A percentile compares a stretch with the other conserved stretches of the same genome.
Evolutionary conservation across 768 basidiomycete species (phyloP).

Genomic region (Filobasidium floriforme): DNA sequence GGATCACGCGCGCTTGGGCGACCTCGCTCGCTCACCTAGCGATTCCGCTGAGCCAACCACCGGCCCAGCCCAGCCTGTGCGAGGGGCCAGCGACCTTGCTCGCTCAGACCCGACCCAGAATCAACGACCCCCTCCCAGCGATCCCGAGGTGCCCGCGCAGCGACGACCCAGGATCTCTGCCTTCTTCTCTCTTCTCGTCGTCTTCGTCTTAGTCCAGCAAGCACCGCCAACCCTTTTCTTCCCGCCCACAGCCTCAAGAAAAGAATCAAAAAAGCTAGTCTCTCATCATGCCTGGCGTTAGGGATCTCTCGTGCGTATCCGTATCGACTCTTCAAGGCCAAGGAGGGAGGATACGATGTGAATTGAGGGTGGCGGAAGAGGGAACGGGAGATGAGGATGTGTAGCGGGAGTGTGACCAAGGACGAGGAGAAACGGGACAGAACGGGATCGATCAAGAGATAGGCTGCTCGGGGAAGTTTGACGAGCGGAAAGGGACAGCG

Average conservation of each 20-base stretch:
- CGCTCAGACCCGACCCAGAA: background rate
- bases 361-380: background rate
- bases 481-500: too few relatives aligned
- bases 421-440: too few relatives aligned
- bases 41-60: background rate
- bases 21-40: background rate
- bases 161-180: too few relatives aligned
- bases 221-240: background rate
- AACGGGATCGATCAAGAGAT: too few relatives aligned
- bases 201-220: background rate
- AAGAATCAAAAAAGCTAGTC: slow-evolving; percentile 17
- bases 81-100: background rate
- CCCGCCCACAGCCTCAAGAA: slow-evolving; percentile 3
- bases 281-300: slow-evolving; percentile 50
- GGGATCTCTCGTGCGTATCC: slow-evolving; percentile 49
- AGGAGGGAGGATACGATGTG: slow-evolving; percentile 5
- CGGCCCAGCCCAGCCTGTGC: background rate
- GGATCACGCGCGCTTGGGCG: background rate
- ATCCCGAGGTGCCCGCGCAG: too few relatives aligned
- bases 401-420: too few relatives aligned
- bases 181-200: background rate
- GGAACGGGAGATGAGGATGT: slow-evolving; percentile 7
- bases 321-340: background rate
- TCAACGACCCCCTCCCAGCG: background rate
- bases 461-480: too few relatives aligned